Evolutionary conservation across 768 basidiomycete species (phyloP).

Genomic region (Coprinopsis cinerea): DNA sequence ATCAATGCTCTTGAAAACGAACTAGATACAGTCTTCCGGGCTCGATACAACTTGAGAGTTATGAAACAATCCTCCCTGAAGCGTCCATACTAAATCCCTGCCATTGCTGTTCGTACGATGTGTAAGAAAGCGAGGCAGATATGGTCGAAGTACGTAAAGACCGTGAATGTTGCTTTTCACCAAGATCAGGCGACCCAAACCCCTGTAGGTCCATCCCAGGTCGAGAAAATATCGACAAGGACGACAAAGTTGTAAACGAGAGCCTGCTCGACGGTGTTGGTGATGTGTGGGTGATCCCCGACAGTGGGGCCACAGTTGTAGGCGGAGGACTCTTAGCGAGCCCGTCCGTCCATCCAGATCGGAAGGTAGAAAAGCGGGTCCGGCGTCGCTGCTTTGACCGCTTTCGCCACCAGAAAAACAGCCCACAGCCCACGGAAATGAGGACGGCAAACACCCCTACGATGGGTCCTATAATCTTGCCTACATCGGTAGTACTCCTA

Average conservation of each 20-base stretch:
- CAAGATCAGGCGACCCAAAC: neutral
- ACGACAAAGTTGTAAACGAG: neutral
- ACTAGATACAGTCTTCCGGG: no score
- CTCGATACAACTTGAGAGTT: no score
- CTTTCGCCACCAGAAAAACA: constrained; percentile 2
- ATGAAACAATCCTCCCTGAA: no score
- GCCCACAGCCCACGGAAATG: neutral
- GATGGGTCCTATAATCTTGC: neutral
- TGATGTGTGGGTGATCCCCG: no score
- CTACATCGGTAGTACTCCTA: neutral
- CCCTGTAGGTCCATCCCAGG: neutral
- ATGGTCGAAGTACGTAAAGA: neutral
- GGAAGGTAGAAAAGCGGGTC: no score
- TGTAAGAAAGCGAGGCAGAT: constrained; percentile 1
- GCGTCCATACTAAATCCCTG: neutral
- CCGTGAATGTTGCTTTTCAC: neutral
- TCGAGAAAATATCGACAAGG: constrained; percentile 1
- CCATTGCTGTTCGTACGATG: constrained; percentile 5
- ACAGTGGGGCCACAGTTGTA: neutral
- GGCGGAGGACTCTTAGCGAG: neutral
- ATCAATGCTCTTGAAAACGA: no score
- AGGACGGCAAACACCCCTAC: neutral
- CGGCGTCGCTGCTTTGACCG: constrained; percentile 3
- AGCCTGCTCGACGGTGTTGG: neutral
- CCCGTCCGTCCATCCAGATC: no score